phyloP scores from a whole-genome alignment of 495 filamentous ascomycete species.

The Trichoderma orchidacearum region DNA sequence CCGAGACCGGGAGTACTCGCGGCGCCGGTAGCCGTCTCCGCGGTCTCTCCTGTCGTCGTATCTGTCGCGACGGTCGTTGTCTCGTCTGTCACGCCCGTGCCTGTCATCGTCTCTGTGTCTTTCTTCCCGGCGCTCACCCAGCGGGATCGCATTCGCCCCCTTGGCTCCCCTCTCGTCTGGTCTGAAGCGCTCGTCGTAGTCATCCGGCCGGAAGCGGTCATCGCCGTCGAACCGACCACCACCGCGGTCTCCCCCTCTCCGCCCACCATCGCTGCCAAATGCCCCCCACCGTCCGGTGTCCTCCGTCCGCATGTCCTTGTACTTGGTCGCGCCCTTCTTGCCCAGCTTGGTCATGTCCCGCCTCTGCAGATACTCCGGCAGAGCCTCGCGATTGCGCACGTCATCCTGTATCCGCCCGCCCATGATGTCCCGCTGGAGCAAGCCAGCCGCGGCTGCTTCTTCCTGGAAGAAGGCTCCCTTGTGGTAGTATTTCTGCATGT shows the following conservation, averaged over 20 bases:
- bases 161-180: conserved; percentile 21
- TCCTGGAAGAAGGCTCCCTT: conserved; percentile 92
- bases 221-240: conserved; percentile 24
- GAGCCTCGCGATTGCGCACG: conserved; percentile 57
- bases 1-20: conserved; percentile 13
- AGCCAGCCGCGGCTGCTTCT: conserved; percentile 54
- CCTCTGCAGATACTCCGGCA: conserved; percentile 90
- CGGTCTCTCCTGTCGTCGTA: conserved; percentile 14
- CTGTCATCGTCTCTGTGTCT: conserved; percentile 6
- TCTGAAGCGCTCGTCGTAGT: conserved; percentile 20
- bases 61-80: conserved; percentile 15
- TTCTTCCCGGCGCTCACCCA: conserved; percentile 39
- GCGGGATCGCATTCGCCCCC: conserved; percentile 46
- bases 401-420: conserved; percentile 68
- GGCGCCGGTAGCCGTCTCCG: conserved; percentile 19
- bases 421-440: conserved; percentile 70
- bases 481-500: conserved; percentile 94
- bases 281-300: conserved; percentile 82
- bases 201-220: conserved; percentile 61
- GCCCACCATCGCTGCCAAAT: conserved; percentile 32
- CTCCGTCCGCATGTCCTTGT: conserved; percentile 77
- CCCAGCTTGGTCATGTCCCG: conserved; percentile 89
- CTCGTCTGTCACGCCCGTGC: conserved; percentile 10
- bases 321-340: conserved; percentile 81
- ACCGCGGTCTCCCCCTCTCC: conserved; percentile 25